phyloP scores from a whole-genome alignment of 345 rosid species.

The Citrus glauca region DNA sequence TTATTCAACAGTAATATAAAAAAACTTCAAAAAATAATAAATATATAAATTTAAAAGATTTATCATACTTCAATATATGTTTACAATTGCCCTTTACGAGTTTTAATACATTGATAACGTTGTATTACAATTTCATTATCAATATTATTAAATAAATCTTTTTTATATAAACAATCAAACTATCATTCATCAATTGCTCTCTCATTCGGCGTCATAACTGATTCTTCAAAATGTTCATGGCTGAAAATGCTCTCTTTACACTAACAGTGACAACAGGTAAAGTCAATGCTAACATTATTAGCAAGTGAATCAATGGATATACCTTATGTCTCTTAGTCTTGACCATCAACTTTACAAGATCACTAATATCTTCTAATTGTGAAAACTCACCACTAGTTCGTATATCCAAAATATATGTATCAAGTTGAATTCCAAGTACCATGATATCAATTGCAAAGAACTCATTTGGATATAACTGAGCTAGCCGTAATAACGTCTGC shows the following conservation, averaged over 20 bases:
- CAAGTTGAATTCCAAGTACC: neutral
- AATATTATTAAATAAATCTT: neutral
- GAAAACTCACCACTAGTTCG: neutral
- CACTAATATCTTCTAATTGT: too few relatives aligned
- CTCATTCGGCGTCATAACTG: neutral
- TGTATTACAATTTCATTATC: neutral
- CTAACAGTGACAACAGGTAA: too few relatives aligned
- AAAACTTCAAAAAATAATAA: too few relatives aligned
- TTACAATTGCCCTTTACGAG: neutral
- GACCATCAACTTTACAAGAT: too few relatives aligned
- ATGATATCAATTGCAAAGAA: neutral
- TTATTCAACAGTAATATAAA: too few relatives aligned
- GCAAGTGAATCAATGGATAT: too few relatives aligned
- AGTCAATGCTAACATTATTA: too few relatives aligned
- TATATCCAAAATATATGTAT: neutral
- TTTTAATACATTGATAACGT: neutral
- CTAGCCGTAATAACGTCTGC: neutral
- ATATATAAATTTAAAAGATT: too few relatives aligned
- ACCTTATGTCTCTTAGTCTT: too few relatives aligned
- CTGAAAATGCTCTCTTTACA: too few relatives aligned
- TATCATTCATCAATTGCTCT: neutral
- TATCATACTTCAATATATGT: neutral
- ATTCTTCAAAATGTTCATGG: neutral
- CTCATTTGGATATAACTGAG: neutral
- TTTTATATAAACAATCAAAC: neutral